Conservation (phyloP, 2,329 filamentous ascomycete species). For the Chaetomium sp. region DNA sequence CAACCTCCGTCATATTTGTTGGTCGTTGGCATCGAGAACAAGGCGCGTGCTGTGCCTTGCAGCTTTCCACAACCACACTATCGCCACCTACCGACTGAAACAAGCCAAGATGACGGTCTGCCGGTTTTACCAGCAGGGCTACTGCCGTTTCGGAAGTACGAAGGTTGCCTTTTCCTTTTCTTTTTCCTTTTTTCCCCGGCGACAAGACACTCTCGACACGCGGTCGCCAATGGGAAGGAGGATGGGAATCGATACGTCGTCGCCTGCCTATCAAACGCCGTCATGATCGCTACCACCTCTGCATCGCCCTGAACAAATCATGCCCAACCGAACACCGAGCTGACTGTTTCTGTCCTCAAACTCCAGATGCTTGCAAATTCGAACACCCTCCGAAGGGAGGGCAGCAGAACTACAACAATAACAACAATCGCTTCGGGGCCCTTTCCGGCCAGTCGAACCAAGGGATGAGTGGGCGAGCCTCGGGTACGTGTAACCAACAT, state of each 20-base stretch:
- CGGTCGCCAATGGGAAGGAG: constrained; percentile 17
- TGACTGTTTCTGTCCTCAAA: constrained; percentile 9
- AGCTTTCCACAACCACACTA: background rate
- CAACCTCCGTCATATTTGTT: background rate
- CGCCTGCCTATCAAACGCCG: constrained; percentile 12
- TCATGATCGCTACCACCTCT: background rate
- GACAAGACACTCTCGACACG: background rate
- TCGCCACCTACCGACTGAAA: background rate
- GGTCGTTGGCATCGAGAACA: constrained; percentile 5
- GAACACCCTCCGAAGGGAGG: constrained; percentile 53
- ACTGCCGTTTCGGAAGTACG: constrained; percentile 56
- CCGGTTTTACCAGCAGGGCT: constrained; percentile 54
- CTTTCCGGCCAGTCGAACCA: constrained; percentile 32
- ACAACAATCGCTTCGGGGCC: constrained; percentile 59
- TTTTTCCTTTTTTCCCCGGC: background rate
- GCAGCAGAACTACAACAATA: constrained; percentile 42
- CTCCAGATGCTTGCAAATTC: constrained; percentile 54
- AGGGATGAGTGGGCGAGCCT: constrained; percentile 18
- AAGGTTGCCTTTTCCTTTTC: constrained; percentile 21
- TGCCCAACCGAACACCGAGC: constrained; percentile 3
- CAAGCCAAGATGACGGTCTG: constrained; percentile 42
- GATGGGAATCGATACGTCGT: background rate
- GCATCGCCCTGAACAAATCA: background rate
- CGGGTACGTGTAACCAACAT: constrained; percentile 39
- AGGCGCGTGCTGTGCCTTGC: constrained; percentile 1